A percentile compares a stretch with the other conserved stretches of the same genome.
These are phyloP conservation scores for Anthostomella pinea DNA, from an alignment of 2,329 filamentous ascomycete species.

Conservation along the genomic window DNA sequence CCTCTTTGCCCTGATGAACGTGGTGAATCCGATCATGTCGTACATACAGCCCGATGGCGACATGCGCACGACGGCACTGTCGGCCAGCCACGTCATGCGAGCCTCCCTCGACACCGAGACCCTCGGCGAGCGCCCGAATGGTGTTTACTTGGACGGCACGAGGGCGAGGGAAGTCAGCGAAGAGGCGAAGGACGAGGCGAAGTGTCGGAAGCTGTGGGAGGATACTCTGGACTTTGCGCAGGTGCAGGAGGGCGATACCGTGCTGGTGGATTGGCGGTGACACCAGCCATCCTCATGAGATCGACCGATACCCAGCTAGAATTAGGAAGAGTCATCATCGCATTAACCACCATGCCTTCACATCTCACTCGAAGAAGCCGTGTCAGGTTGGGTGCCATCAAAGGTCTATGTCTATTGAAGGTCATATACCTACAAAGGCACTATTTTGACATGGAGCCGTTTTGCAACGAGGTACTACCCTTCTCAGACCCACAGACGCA, in stretches of 20 bases:
- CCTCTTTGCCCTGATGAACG: not conserved
- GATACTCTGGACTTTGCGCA: constrained; percentile 26
- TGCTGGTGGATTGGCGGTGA: constrained; percentile 26
- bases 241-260: constrained; percentile 29
- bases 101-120: constrained; percentile 27
- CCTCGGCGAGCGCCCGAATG: constrained; percentile 29
- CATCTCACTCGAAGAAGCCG: too few relatives aligned
- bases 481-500: too few relatives aligned
- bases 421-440: too few relatives aligned
- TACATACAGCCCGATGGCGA: constrained; percentile 20
- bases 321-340: not conserved
- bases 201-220: constrained; percentile 29
- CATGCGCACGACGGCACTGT: constrained; percentile 26
- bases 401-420: too few relatives aligned
- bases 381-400: too few relatives aligned
- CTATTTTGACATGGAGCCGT: too few relatives aligned
- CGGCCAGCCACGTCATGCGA: constrained; percentile 30
- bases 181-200: constrained; percentile 28
- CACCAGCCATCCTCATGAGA: too few relatives aligned
- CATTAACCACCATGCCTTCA: not conserved
- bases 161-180: constrained; percentile 12
- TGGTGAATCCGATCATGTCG: constrained; percentile 18
- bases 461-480: too few relatives aligned
- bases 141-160: constrained; percentile 31
- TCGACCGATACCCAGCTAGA: too few relatives aligned